Evolutionary conservation across 1,284 basidiomycete species (phyloP).

Genomic region (Malassezia dermatis): DNA sequence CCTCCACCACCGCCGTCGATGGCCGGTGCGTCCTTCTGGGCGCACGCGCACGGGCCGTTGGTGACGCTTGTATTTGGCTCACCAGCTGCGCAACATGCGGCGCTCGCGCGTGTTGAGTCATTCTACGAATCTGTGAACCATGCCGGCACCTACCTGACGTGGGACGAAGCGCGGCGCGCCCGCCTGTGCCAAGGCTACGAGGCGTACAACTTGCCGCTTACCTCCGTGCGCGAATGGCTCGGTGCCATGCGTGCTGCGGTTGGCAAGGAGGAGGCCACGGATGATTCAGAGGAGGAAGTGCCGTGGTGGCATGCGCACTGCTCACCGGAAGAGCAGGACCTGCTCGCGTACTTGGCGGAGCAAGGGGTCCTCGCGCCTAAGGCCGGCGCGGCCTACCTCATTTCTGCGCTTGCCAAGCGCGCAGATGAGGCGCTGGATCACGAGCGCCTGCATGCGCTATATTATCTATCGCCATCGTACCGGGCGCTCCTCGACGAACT

Average conservation of each 20-base stretch:
- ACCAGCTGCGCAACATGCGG: conserved; percentile 26
- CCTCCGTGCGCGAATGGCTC: conserved; percentile 30
- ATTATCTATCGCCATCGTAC: conserved; percentile 31
- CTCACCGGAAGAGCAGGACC: conserved; percentile 24
- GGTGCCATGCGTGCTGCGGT: conserved; percentile 23
- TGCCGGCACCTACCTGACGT: conserved; percentile 21
- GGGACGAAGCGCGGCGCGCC: conserved; percentile 22
- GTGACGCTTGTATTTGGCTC: conserved; percentile 36
- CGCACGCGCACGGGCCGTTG: conserved; percentile 20
- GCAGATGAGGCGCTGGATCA: conserved; percentile 30
- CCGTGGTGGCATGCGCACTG: conserved; percentile 28
- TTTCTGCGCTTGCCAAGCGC: conserved; percentile 28
- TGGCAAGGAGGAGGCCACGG: not conserved
- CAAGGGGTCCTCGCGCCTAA: conserved; percentile 16
- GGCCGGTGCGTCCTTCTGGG: not conserved
- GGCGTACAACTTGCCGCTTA: conserved; percentile 39
- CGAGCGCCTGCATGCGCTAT: conserved; percentile 39
- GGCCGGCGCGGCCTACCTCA: conserved; percentile 23
- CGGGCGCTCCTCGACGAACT: conserved; percentile 17
- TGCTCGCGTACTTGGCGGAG: conserved; percentile 23
- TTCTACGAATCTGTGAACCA: conserved; percentile 35
- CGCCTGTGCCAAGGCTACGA: conserved; percentile 37
- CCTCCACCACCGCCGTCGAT: not conserved
- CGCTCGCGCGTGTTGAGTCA: conserved; percentile 36
- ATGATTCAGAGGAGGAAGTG: conserved; percentile 1